A percentile compares a stretch with the other conserved stretches of the same genome.
These are phyloP conservation scores for Sutorius eximius DNA, from an alignment of 1,284 basidiomycete genomes.

Conservation along the genomic window DNA sequence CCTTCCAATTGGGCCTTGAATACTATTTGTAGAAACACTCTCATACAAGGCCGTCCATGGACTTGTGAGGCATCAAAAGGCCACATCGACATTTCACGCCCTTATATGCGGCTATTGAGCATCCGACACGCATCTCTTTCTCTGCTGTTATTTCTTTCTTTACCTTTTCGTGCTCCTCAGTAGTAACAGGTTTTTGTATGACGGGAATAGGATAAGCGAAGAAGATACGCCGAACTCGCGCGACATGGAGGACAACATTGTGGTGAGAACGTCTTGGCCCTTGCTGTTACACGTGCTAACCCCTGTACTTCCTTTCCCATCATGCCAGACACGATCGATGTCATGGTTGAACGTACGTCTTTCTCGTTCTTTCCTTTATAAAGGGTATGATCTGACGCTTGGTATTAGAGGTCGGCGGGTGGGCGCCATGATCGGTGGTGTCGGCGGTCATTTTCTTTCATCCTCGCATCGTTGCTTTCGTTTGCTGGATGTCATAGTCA, in stretches of 20 bases:
- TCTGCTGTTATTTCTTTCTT: no score
- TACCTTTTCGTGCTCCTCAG: neutral
- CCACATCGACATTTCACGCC: no score
- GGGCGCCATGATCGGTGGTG: constrained; percentile 15
- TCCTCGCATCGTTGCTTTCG: neutral
- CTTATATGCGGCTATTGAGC: no score
- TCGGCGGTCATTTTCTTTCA: neutral
- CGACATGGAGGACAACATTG: constrained; percentile 89
- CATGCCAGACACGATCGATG: constrained; percentile 77
- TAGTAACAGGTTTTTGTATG: constrained; percentile 75
- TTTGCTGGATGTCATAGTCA: constrained; percentile 4
- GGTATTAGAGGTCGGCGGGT: constrained; percentile 23
- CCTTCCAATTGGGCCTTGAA: no score
- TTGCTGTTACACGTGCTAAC: constrained; percentile 1
- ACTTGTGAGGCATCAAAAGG: no score
- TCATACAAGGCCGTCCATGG: no score
- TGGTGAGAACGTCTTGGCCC: constrained; percentile 39
- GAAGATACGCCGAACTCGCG: constrained; percentile 82
- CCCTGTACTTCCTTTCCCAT: constrained; percentile 3
- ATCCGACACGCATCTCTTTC: constrained; percentile 67
- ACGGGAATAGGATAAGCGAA: constrained; percentile 79
- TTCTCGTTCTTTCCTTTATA: neutral
- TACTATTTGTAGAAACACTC: no score
- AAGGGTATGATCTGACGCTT: constrained; percentile 4
- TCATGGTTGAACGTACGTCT: constrained; percentile 87